Conservation (phyloP, 1,284 basidiomycete genomes). For the Amylostereum areolatum region DNA sequence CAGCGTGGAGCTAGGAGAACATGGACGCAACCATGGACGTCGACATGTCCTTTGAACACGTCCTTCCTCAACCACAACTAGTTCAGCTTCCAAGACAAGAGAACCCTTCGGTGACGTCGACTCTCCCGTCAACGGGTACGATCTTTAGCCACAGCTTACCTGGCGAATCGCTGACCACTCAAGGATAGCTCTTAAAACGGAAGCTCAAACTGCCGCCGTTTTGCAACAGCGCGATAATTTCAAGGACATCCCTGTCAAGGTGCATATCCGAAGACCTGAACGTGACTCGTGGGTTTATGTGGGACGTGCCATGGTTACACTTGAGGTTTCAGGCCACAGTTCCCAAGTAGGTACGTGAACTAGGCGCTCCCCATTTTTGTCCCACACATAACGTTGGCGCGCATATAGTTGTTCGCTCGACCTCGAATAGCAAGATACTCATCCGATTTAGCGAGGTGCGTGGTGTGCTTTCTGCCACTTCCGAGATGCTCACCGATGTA, state of each 20-base stretch:
- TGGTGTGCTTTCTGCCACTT: constrained; percentile 1
- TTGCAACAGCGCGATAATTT: constrained; percentile 43
- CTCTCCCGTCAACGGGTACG: no score
- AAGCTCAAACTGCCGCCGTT: not conserved
- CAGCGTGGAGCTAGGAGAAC: not conserved
- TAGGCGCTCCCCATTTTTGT: not conserved
- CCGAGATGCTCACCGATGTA: no score
- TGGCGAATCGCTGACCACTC: no score
- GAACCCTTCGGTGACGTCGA: not conserved
- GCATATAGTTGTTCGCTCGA: constrained; percentile 56
- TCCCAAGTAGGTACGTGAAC: constrained; percentile 66
- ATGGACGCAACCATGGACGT: constrained; percentile 30
- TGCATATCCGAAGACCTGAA: constrained; percentile 74
- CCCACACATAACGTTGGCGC: constrained; percentile 10
- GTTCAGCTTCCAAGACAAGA: constrained; percentile 2
- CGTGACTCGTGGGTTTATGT: constrained; percentile 77
- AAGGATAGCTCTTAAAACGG: no score
- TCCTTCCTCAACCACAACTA: constrained; percentile 6
- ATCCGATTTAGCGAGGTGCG: constrained; percentile 65
- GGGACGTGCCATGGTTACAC: constrained; percentile 65
- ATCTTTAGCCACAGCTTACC: no score
- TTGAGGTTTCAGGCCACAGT: constrained; percentile 64
- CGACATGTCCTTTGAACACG: constrained; percentile 22
- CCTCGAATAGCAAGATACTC: constrained; percentile 60
- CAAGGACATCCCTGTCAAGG: constrained; percentile 73